phyloP scores from a whole-genome alignment of 805 yeast genomes.

The Wickerhamiella azyma region DNA sequence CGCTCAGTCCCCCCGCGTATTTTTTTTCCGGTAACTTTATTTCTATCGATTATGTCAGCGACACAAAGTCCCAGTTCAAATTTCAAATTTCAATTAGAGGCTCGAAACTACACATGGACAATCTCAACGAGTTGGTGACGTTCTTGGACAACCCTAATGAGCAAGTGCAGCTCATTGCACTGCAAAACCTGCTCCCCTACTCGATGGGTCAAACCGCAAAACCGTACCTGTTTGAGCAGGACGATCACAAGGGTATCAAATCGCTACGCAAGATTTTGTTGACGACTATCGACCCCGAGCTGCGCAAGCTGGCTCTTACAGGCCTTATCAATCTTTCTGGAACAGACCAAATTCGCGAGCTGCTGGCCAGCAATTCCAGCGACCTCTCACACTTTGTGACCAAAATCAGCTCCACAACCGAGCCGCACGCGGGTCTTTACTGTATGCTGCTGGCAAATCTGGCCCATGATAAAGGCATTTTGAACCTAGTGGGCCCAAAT shows the following conservation, averaged over 20 bases:
- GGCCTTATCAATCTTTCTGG: conserved; percentile 75
- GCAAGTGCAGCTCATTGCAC: conserved; percentile 68
- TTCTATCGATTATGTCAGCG: too few species aligned
- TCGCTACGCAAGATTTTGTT: conserved; percentile 52
- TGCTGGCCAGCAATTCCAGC: conserved; percentile 49
- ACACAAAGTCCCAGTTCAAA: too few species aligned
- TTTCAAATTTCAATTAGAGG: too few species aligned
- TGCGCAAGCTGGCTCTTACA: conserved; percentile 39
- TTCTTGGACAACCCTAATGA: conserved; percentile 74
- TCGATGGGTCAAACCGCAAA: conserved; percentile 43
- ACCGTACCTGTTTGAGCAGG: conserved; percentile 50
- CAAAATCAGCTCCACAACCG: conserved; percentile 34
- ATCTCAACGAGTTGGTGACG: conserved; percentile 40
- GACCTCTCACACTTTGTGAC: conserved; percentile 28
- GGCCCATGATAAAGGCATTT: conserved; percentile 60
- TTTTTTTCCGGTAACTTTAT: too few species aligned
- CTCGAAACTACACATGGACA: conserved; percentile 8
- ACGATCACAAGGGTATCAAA: conserved; percentile 53
- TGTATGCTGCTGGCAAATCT: conserved; percentile 75
- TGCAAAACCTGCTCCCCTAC: conserved; percentile 70
- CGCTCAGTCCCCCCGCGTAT: too few species aligned
- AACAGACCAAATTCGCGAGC: conserved; percentile 45
- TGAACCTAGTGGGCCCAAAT: conserved; percentile 35
- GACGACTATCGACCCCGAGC: conserved; percentile 31
- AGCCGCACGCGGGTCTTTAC: conserved; percentile 64